Conservation (phyloP, 306 rosid genomes). For the Vicia faba region DNA sequence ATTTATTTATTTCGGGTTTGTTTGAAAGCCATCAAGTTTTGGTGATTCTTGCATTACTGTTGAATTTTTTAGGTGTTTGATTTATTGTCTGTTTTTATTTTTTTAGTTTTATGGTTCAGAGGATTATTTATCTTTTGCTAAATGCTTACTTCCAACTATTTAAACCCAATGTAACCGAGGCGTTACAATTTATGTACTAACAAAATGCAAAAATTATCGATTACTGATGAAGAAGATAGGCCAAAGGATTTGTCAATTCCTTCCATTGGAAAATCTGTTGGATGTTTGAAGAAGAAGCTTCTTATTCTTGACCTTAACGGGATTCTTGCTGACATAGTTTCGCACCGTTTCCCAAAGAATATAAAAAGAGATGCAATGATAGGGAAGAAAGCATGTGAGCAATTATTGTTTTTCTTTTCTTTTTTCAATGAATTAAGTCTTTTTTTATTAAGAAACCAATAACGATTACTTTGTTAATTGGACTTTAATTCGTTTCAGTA, state of each 20-base stretch:
- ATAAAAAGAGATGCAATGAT: slow-evolving; percentile 56
- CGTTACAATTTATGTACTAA: background rate
- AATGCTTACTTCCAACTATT: background rate
- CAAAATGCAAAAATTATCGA: slow-evolving; percentile 14
- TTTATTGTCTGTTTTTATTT: background rate
- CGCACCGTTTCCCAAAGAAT: slow-evolving; percentile 51
- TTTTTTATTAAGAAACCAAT: background rate
- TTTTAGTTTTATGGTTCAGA: background rate
- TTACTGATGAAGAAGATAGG: slow-evolving; percentile 34
- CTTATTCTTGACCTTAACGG: slow-evolving; percentile 88
- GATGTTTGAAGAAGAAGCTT: slow-evolving; percentile 61
- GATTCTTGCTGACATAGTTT: slow-evolving; percentile 71
- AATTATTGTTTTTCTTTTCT: slow-evolving; percentile 20
- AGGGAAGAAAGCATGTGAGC: slow-evolving; percentile 57
- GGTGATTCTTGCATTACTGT: background rate
- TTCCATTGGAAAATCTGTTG: slow-evolving; percentile 32
- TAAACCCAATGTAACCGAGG: slow-evolving; percentile 2
- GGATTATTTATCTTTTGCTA: background rate
- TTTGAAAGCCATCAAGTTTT: background rate
- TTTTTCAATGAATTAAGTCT: slow-evolving; percentile 6
- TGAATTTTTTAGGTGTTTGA: background rate
- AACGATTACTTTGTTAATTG: slow-evolving; percentile 23
- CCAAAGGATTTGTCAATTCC: slow-evolving; percentile 39
- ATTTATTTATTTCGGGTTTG: slow-evolving; percentile 7
- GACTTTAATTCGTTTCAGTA: slow-evolving; percentile 54